Evolutionary conservation across 805 yeast species (phyloP).

Genomic region (Starmerella bombicola): DNA sequence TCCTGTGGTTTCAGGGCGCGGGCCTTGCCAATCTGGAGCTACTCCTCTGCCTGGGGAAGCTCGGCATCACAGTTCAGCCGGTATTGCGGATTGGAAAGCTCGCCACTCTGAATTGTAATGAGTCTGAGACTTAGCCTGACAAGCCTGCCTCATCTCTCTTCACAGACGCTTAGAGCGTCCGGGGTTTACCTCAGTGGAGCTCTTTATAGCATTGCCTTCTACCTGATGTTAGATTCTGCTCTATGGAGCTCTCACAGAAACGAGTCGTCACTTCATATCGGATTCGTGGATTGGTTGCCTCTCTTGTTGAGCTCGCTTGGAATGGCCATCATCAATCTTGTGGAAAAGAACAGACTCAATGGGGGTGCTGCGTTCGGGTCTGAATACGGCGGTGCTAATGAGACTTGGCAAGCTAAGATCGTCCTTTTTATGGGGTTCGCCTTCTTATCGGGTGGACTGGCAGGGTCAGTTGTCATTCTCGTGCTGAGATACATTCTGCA

Average conservation of each 20-base stretch:
- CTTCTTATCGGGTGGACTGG: constrained; percentile 81
- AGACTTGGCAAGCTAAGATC: constrained; percentile 89
- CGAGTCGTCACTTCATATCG: constrained; percentile 75
- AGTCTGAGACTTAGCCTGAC: constrained; percentile 16
- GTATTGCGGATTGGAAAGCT: no score
- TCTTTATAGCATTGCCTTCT: constrained; percentile 69
- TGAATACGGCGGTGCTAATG: constrained; percentile 31
- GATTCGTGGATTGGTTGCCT: constrained; percentile 94
- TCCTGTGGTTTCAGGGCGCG: no score
- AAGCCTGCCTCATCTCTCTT: constrained; percentile 42
- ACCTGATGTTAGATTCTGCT: constrained; percentile 82
- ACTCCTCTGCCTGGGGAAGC: no score
- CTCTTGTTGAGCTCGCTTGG: constrained; percentile 79
- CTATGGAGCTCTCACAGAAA: constrained; percentile 73
- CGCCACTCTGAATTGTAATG: no score
- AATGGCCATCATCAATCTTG: constrained; percentile 64
- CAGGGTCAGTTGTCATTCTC: constrained; percentile 81
- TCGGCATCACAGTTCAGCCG: no score
- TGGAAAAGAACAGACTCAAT: constrained; percentile 49
- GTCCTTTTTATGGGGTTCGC: constrained; percentile 87
- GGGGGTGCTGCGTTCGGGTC: constrained; percentile 33
- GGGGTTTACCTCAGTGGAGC: constrained; percentile 53
- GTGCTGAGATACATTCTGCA: constrained; percentile 65
- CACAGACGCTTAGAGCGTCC: constrained; percentile 52
- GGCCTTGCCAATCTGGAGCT: no score